Evolutionary conservation across 306 rosid species (phyloP).

Genomic region (Rosa multiflora): DNA sequence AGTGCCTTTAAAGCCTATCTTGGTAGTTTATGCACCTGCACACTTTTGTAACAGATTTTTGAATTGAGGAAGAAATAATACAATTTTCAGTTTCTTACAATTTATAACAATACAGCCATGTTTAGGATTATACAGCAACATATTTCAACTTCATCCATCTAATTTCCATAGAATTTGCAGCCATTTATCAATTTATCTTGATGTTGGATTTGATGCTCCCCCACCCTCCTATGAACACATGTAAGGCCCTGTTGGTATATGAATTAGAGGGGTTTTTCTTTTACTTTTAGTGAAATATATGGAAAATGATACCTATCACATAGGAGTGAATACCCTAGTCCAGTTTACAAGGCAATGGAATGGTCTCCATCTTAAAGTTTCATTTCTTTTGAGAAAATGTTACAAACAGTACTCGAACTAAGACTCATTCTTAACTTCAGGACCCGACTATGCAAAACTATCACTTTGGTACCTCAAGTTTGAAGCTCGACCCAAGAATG

Average conservation of each 20-base stretch:
- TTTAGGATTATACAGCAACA: slow-evolving; percentile 12
- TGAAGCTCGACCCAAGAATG: no score
- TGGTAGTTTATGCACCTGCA: slow-evolving; percentile 42
- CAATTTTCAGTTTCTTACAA: slow-evolving; percentile 29
- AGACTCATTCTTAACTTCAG: no score
- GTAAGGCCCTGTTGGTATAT: not conserved
- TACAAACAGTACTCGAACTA: no score
- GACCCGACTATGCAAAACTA: no score
- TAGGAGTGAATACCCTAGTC: not conserved
- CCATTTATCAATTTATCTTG: not conserved
- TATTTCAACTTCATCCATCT: not conserved
- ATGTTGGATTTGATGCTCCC: not conserved
- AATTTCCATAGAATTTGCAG: not conserved
- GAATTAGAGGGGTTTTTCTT: not conserved
- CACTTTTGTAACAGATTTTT: slow-evolving; percentile 51
- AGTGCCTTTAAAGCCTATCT: slow-evolving; percentile 31
- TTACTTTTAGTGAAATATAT: not conserved
- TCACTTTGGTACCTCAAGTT: no score
- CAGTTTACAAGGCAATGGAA: not conserved
- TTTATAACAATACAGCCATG: not conserved
- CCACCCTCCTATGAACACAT: not conserved
- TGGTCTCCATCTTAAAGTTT: not conserved
- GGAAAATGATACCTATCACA: not conserved
- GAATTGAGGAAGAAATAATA: slow-evolving; percentile 38
- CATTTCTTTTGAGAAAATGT: not conserved